These are phyloP conservation scores for Didymella pinodella DNA, from an alignment of 2,329 filamentous ascomycete genomes.

Conservation along the genomic window DNA sequence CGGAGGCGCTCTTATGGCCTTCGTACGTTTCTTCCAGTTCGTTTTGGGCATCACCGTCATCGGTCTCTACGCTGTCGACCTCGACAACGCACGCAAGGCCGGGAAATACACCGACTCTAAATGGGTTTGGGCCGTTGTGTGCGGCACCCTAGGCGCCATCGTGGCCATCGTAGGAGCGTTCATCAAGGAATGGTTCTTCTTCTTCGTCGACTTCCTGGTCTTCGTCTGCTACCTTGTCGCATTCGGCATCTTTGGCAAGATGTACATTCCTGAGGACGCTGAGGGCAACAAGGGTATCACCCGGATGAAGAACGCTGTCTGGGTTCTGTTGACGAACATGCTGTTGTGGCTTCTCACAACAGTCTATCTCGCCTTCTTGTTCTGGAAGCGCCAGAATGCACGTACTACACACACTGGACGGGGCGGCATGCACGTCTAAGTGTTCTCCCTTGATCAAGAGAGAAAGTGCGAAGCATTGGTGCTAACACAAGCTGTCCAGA, in stretches of 20 bases:
- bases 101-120: slow-evolving; percentile 49
- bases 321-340: slow-evolving; percentile 79
- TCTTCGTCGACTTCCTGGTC: slow-evolving; percentile 74
- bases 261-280: slow-evolving; percentile 76
- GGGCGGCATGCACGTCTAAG: slow-evolving; percentile 35
- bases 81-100: slow-evolving; percentile 55
- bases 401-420: slow-evolving; percentile 34
- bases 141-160: slow-evolving; percentile 35
- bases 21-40: slow-evolving; percentile 78
- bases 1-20: slow-evolving; percentile 56
- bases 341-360: slow-evolving; percentile 77
- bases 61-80: slow-evolving; percentile 67
- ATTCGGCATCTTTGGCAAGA: slow-evolving; percentile 82
- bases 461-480: slow-evolving; percentile 3
- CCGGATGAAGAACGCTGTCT: slow-evolving; percentile 87
- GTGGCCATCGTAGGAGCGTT: slow-evolving; percentile 66
- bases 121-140: slow-evolving; percentile 65
- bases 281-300: slow-evolving; percentile 69
- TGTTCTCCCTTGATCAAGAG: slow-evolving; percentile 12
- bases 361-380: slow-evolving; percentile 64
- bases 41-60: slow-evolving; percentile 78
- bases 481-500: slow-evolving; percentile 13
- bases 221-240: slow-evolving; percentile 80
- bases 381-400: slow-evolving; percentile 54
- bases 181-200: slow-evolving; percentile 59